phyloP scores from a whole-genome alignment of 2,329 filamentous ascomycete species.

The Hymenoscyphus repandus region DNA sequence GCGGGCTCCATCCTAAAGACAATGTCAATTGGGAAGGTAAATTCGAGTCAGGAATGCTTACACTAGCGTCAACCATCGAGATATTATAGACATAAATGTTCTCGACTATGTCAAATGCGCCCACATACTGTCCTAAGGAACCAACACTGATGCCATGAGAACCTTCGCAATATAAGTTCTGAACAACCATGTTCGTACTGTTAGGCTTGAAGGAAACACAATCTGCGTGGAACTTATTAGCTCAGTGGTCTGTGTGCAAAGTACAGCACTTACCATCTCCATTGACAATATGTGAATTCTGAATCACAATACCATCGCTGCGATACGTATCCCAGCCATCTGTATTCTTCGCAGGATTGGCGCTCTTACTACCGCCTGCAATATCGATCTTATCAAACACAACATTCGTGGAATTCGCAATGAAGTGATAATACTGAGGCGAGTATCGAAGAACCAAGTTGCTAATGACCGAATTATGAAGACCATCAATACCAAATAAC shows the following conservation, averaged over 20 bases:
- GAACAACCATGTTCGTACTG: slow-evolving; percentile 61
- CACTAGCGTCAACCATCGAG: slow-evolving; percentile 48
- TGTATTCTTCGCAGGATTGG: slow-evolving; percentile 57
- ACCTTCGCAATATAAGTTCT: slow-evolving; percentile 62
- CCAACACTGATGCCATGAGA: slow-evolving; percentile 71
- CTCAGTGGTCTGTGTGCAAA: background rate
- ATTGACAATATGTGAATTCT: slow-evolving; percentile 60
- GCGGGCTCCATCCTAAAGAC: slow-evolving; percentile 54
- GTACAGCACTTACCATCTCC: slow-evolving; percentile 43
- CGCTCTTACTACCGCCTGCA: slow-evolving; percentile 46
- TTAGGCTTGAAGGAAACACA: slow-evolving; percentile 74
- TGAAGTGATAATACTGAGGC: slow-evolving; percentile 55
- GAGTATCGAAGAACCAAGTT: slow-evolving; percentile 57
- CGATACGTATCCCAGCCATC: slow-evolving; percentile 63
- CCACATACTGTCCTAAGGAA: slow-evolving; percentile 60
- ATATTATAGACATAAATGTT: slow-evolving; percentile 62
- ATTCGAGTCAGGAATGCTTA: slow-evolving; percentile 23
- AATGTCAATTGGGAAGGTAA: slow-evolving; percentile 24
- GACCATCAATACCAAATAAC: slow-evolving; percentile 50
- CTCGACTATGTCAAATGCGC: slow-evolving; percentile 60
- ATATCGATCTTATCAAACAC: slow-evolving; percentile 60
- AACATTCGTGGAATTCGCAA: slow-evolving; percentile 61
- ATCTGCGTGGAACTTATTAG: slow-evolving; percentile 36
- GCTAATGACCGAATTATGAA: slow-evolving; percentile 52
- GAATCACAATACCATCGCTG: slow-evolving; percentile 56